Evolutionary conservation across 148 eudicot genomes (phyloP).

Genomic region (Camellia sinensis): DNA sequence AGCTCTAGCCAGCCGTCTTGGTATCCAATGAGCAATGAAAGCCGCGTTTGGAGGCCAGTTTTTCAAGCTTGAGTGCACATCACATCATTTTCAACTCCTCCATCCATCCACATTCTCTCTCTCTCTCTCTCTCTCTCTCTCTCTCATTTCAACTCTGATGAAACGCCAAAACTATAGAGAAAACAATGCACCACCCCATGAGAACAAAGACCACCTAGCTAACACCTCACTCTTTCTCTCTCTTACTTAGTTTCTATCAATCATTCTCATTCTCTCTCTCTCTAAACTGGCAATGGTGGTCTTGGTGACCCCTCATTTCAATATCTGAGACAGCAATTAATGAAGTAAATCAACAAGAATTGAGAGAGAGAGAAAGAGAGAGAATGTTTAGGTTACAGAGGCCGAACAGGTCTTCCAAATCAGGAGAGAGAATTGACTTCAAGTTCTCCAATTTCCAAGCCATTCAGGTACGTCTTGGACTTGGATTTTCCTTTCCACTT

Average conservation of each 20-base stretch:
- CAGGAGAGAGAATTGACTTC: slow-evolving; percentile 47
- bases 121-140: slow-evolving; percentile 12
- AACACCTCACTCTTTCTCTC: not conserved
- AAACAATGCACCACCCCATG: slow-evolving; percentile 4
- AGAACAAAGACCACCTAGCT: slow-evolving; percentile 15
- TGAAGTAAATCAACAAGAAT: not conserved
- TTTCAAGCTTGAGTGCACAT: not conserved
- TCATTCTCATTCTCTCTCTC: slow-evolving; percentile 4
- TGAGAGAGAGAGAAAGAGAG: slow-evolving; percentile 6
- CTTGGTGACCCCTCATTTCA: not conserved
- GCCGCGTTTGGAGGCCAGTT: not conserved
- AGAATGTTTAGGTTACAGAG: slow-evolving; percentile 56
- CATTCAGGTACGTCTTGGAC: slow-evolving; percentile 35
- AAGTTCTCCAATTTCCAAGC: slow-evolving; percentile 56
- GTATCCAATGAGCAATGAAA: no score
- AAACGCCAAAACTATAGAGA: not conserved
- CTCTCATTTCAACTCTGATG: slow-evolving; percentile 5
- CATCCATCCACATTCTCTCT: no score
- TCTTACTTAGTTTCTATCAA: not conserved
- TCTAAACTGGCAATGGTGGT: not conserved
- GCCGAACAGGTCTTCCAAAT: slow-evolving; percentile 27
- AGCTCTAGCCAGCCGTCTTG: no score
- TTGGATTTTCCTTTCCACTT: not conserved
- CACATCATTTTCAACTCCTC: not conserved
- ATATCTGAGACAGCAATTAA: not conserved